Evolutionary conservation across 345 rosid genomes (phyloP), one percentile per base, ranked within the genome.

Genomic region (Pugionium cornutum): DNA sequence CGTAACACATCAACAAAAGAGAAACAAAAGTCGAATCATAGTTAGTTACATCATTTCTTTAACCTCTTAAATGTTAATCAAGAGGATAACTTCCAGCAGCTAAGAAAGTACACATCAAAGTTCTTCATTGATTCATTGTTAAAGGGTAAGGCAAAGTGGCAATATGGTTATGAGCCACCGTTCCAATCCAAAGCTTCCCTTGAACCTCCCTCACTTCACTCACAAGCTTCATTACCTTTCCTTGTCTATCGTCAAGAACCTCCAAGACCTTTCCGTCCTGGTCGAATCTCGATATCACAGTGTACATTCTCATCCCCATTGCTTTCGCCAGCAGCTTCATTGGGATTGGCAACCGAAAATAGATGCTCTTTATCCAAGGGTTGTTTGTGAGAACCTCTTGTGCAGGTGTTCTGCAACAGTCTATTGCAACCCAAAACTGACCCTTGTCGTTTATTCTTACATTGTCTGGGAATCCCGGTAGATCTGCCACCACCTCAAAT

Each of bases 301-400:
- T 90, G 79, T 80, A 94, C 99, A 94, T 94, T 60, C 45, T 89
- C 99, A 94, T 94, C 62, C 99, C 99, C 95, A 94, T 78, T 4
- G 82, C 29, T 73, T 88, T 83, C 0, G 92, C 97, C 44, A 91
- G 68, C 40, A 80, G 49, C 70, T 80, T 82, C 91, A 94, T 82
- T 31, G 72, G 72, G 32, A 87, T 67, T 0, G 97, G 99, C 39
- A 90, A 72, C 58, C 97, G 74, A 60, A 94, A 94, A 74, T 89
- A 89, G 52, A 92, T 11, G 56, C 77, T 83, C 72, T 75, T 85
- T 18, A 94, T 73, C 97, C 97, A 94, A 32, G 99, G 97, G 66
- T 86, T 82, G 49, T 78, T 68, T 4, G 89, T 50, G 3, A 94
- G 86, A 35, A 88, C 63, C 59, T 94, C 92, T 53, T 94, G 97